A percentile compares a stretch with the other conserved stretches of the same genome.
phyloP scores from a whole-genome alignment of 2,329 filamentous ascomycete genomes.

The Zarea fungicola region DNA sequence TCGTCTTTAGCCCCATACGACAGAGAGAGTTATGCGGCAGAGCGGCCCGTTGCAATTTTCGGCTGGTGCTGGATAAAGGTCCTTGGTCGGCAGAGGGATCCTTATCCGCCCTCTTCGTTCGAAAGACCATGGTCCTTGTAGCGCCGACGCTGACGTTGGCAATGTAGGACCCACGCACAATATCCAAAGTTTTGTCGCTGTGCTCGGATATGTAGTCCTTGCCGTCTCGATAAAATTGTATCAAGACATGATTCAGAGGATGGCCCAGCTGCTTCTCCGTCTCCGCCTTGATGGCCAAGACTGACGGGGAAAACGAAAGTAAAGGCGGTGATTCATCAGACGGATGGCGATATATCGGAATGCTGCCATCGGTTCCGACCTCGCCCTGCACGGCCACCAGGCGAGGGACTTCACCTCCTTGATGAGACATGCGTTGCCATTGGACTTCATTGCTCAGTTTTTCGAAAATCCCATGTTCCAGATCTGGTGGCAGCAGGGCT shows the following conservation, averaged over 20 bases:
- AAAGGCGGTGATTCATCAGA: slow-evolving; percentile 81
- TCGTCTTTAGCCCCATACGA: slow-evolving; percentile 73
- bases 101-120: slow-evolving; percentile 65
- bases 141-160: slow-evolving; percentile 94
- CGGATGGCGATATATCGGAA: slow-evolving; percentile 92
- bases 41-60: slow-evolving; percentile 60
- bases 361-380: slow-evolving; percentile 61
- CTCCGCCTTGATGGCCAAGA: slow-evolving; percentile 60
- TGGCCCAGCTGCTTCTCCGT: slow-evolving; percentile 74
- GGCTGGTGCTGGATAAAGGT: slow-evolving; percentile 27
- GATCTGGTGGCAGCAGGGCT: slow-evolving; percentile 56
- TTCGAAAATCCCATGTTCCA: slow-evolving; percentile 60
- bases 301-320: slow-evolving; percentile 67
- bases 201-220: slow-evolving; percentile 94
- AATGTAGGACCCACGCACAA: slow-evolving; percentile 73
- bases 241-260: slow-evolving; percentile 81
- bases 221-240: slow-evolving; percentile 87
- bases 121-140: slow-evolving; percentile 81
- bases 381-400: slow-evolving; percentile 85
- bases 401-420: slow-evolving; percentile 84
- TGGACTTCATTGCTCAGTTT: slow-evolving; percentile 67
- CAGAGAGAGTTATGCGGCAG: slow-evolving; percentile 89
- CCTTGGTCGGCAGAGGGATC: slow-evolving; percentile 24
- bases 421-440: slow-evolving; percentile 91
- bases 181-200: slow-evolving; percentile 93